Percentiles rank a stretch among this genome's conserved stretches.
Evolutionary conservation across 805 yeast genomes (phyloP).

Genomic region (Ogataea degrootiae): DNA sequence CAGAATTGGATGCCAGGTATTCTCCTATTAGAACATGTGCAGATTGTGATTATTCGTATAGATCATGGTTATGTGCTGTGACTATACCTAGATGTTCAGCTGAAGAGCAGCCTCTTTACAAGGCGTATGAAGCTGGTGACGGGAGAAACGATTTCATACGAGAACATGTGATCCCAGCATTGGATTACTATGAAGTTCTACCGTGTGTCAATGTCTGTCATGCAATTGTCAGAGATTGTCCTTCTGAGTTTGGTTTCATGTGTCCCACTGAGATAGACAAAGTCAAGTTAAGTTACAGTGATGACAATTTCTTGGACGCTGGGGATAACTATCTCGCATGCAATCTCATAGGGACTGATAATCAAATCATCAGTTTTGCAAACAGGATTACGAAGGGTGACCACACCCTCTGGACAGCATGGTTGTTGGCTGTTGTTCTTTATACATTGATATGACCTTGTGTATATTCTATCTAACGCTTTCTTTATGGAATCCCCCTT

Average conservation of each 20-base stretch:
- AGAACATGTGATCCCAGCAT: constrained; percentile 45
- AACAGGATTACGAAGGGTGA: too few relatives aligned
- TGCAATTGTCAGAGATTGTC: constrained; percentile 78
- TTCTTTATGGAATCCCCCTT: too few relatives aligned
- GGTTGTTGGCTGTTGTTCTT: too few relatives aligned
- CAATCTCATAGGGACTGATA: constrained; percentile 34
- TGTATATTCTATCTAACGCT: too few relatives aligned
- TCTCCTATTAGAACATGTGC: constrained; percentile 73
- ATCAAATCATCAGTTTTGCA: background rate
- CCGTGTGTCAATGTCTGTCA: constrained; percentile 86
- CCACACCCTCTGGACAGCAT: too few relatives aligned
- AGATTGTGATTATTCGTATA: constrained; percentile 68
- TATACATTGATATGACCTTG: too few relatives aligned
- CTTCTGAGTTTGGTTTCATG: constrained; percentile 63
- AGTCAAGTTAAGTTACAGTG: constrained; percentile 36
- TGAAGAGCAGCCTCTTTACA: constrained; percentile 38
- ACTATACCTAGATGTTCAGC: constrained; percentile 84
- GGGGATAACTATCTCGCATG: constrained; percentile 31
- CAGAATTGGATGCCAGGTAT: constrained; percentile 57
- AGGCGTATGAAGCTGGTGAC: constrained; percentile 38
- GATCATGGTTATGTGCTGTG: constrained; percentile 85
- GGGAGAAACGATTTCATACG: constrained; percentile 63
- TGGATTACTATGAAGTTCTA: constrained; percentile 66
- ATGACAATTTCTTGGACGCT: constrained; percentile 32
- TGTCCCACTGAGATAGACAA: constrained; percentile 55